phyloP scores from a whole-genome alignment of 768 basidiomycete species.

The Tylopilus felleus region DNA sequence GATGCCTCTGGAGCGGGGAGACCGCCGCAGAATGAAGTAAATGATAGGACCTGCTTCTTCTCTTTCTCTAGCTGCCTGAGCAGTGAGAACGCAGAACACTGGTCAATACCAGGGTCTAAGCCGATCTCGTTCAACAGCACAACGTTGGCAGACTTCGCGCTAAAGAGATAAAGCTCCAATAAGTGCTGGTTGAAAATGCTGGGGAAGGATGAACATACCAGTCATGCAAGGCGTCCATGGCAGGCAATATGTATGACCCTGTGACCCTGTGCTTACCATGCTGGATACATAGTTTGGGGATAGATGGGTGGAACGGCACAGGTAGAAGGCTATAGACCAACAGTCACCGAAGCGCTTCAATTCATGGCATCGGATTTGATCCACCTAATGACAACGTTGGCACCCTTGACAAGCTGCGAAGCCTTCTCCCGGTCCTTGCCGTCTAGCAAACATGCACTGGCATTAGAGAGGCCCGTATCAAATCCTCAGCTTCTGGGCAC shows the following conservation, averaged over 20 bases:
- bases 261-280: conserved; percentile 78
- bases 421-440: conserved; percentile 48
- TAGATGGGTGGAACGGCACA: conserved; percentile 61
- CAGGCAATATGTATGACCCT: conserved; percentile 83
- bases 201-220: conserved; percentile 46
- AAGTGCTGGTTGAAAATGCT: neutral
- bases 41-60: conserved; percentile 60
- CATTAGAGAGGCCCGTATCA: conserved; percentile 47
- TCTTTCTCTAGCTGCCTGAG: conserved; percentile 48
- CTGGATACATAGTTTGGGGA: conserved; percentile 73
- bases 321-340: conserved; percentile 64
- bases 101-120: conserved; percentile 87
- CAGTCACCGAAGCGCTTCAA: too few species aligned
- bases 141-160: conserved; percentile 60
- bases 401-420: conserved; percentile 48
- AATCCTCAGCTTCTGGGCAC: conserved; percentile 48
- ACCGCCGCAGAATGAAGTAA: conserved; percentile 91
- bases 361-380: conserved; percentile 11
- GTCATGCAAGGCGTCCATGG: conserved; percentile 66
- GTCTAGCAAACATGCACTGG: conserved; percentile 56
- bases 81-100: conserved; percentile 78
- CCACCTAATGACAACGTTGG: conserved; percentile 85
- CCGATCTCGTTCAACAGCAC: conserved; percentile 88
- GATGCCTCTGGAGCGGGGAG: conserved; percentile 68
- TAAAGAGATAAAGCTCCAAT: conserved; percentile 18